Evolutionary conservation across 2,329 filamentous ascomycete genomes (phyloP), one percentile per base, ranked within the genome.

Genomic region (Gremmenia infestans): DNA sequence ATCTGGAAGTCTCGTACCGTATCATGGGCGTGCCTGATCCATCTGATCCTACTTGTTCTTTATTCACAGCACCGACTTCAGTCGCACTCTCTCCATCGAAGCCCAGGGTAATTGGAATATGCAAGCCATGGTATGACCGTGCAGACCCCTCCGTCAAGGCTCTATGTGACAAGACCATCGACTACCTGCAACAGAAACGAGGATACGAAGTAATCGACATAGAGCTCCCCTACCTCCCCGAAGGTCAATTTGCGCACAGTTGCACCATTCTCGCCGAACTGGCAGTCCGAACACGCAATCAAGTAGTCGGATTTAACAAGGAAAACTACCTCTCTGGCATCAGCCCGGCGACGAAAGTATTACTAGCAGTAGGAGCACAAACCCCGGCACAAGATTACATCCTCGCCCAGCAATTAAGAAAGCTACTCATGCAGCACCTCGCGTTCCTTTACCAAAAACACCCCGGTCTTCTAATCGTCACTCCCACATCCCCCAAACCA

Each of bases 1-100:
- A 96, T 66, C 81, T 97, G 5, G 86, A 87, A 59, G 78, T 91
- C 52, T 87, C 88, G n/a, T 97, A 94, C 74, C 85, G 89, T 50
- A 70, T 89, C 64, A 91, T 95, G 80, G 81, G 88, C 2, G 48
- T 83, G 52, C 88, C 90, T 0, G 81, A 96, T 65, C 81, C 86
- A 0, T 72, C 77, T 2, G 80, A 87, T 68, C 74, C 79, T 0
- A 72, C 78, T 7, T 87, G 87, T 17, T 72, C 79, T 7, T 73
- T 78, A 14, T 94, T 95, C 70, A 80, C 81, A 0, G 77, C 83
- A 4, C 83, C 82, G 14, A 61, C 74, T 7, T 73, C 79, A 1
- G 61, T 74, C 5, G 73, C 79, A 1, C 72, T 74, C 0, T 39
- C 63, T 55, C 66, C 67, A 8, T 15, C 54, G n/a, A 55, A 53